Percentiles rank a stretch among this genome's conserved stretches.
Conservation (phyloP, 768 basidiomycete genomes). For the Pseudohyphozyma bogoriensis region DNA sequence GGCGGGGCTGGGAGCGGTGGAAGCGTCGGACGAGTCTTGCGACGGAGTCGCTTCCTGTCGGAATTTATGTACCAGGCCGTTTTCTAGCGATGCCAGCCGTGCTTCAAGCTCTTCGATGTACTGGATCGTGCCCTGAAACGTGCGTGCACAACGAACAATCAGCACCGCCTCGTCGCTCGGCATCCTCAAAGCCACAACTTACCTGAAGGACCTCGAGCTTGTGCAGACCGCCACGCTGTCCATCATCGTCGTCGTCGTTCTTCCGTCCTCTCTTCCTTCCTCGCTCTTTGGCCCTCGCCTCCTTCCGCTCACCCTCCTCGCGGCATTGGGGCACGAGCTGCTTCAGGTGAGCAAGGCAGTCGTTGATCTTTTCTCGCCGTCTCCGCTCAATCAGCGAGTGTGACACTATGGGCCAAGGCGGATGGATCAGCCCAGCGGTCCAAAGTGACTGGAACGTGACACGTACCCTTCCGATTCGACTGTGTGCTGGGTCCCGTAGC, state of each 20-base stretch:
- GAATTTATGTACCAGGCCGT: too few relatives aligned
- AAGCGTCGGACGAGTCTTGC: neutral
- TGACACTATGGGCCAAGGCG: too few relatives aligned
- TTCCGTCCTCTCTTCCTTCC: constrained; percentile 13
- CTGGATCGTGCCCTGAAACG: constrained; percentile 12
- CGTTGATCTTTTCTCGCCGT: constrained; percentile 88
- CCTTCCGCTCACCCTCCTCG: constrained; percentile 21
- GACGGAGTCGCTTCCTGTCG: neutral
- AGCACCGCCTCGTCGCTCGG: neutral
- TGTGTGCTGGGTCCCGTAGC: constrained; percentile 44
- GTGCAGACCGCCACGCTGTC: constrained; percentile 19
- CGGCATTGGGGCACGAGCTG: constrained; percentile 54
- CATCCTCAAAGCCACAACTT: too few relatives aligned
- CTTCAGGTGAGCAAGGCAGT: constrained; percentile 66
- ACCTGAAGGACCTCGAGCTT: constrained; percentile 30
- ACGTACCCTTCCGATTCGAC: constrained; percentile 72
- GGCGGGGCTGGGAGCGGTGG: neutral
- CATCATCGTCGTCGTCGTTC: neutral
- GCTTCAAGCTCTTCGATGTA: constrained; percentile 16
- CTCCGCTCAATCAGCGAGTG: constrained; percentile 93
- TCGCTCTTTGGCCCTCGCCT: constrained; percentile 18
- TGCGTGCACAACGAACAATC: neutral
- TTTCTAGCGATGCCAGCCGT: constrained; percentile 4
- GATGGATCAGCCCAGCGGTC: too few relatives aligned
- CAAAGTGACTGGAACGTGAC: too few relatives aligned